phyloP scores from a whole-genome alignment of 116 monocot species.

The Posidonia oceanica region DNA sequence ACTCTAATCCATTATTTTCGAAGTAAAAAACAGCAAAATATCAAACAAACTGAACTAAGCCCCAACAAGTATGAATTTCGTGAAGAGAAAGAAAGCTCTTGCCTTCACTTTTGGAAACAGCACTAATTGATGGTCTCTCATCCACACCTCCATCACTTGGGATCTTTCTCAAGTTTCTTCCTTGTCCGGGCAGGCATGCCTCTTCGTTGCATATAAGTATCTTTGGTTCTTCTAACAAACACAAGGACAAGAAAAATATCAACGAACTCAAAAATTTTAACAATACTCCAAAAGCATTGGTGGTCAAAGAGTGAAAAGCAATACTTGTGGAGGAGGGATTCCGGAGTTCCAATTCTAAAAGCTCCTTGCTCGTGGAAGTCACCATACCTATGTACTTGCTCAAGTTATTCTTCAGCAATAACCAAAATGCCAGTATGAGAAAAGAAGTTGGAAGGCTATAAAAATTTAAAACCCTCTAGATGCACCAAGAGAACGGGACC shows the following conservation, averaged over 20 bases:
- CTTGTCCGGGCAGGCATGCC: background rate
- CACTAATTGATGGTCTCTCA: background rate
- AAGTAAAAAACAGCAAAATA: background rate
- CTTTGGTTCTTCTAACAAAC: background rate
- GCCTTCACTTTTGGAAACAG: constrained; percentile 5
- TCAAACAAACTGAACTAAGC: background rate
- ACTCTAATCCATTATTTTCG: background rate
- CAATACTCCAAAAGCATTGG: background rate
- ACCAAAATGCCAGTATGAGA: too few relatives aligned
- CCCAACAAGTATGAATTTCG: background rate
- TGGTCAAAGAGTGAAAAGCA: background rate
- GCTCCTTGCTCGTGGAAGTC: constrained; percentile 3
- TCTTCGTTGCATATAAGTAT: background rate
- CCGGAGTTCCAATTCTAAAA: background rate
- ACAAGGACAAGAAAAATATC: background rate
- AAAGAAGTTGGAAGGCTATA: too few relatives aligned
- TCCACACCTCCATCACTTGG: background rate
- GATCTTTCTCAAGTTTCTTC: background rate
- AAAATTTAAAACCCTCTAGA: too few relatives aligned
- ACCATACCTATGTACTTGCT: background rate
- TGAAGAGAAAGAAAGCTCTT: background rate
- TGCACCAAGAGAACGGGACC: too few relatives aligned
- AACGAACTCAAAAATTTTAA: background rate
- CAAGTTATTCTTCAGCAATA: too few relatives aligned
- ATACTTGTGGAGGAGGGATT: background rate